These are phyloP conservation scores for Trypanosoma boissoni DNA, from an alignment of 208 protist species.

Conservation along the genomic window DNA sequence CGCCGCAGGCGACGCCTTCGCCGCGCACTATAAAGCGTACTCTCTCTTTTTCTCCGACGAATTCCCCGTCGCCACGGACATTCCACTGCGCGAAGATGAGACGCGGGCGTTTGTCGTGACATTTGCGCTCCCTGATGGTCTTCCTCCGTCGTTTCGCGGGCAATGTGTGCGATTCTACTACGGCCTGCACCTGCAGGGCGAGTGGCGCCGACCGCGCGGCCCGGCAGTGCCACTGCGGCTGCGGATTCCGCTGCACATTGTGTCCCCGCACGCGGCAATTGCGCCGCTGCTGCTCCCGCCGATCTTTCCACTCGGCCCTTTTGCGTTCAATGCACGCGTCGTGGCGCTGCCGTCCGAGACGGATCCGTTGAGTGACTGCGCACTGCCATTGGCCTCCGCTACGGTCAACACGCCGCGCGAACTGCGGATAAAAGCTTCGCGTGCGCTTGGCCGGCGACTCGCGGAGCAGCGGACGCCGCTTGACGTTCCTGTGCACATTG, in stretches of 20 bases:
- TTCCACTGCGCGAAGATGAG: constrained; percentile 24
- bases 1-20: neutral
- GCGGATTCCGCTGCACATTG: constrained; percentile 16
- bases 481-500: constrained; percentile 27
- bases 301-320: constrained; percentile 51
- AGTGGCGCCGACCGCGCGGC: neutral
- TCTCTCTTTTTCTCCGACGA: constrained; percentile 21
- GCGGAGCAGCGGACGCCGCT: constrained; percentile 27
- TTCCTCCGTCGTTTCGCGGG: constrained; percentile 46
- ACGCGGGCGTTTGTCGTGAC: constrained; percentile 19
- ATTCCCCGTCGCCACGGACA: constrained; percentile 8
- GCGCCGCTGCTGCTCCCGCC: constrained; percentile 13
- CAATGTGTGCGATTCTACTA: constrained; percentile 28
- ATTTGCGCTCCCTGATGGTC: constrained; percentile 46
- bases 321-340: no score
- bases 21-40: constrained; percentile 11
- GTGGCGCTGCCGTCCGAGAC: constrained; percentile 31
- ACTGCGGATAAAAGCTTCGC: constrained; percentile 18
- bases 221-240: neutral
- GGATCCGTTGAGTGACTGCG: constrained; percentile 25
- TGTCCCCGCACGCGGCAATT: constrained; percentile 11
- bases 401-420: neutral
- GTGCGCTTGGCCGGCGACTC: constrained; percentile 15
- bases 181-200: constrained; percentile 10
- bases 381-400: constrained; percentile 22